These are phyloP conservation scores for Ophiosphaerella korrae DNA, from an alignment of 2,329 filamentous ascomycete species.

Conservation along the genomic window DNA sequence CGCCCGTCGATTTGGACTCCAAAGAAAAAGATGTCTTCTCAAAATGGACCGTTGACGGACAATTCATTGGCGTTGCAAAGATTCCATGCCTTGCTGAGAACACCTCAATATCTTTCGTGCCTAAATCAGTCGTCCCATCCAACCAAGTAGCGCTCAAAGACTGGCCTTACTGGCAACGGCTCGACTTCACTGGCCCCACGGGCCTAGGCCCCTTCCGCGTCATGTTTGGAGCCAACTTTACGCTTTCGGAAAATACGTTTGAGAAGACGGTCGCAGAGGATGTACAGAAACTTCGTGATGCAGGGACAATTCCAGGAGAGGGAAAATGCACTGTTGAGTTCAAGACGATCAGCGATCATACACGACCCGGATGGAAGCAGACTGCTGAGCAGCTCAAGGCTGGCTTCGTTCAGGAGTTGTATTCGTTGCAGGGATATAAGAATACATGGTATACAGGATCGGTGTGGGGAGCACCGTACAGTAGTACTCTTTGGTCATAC, in stretches of 20 bases:
- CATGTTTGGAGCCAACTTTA: conserved; percentile 19
- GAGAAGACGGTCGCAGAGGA: conserved; percentile 5
- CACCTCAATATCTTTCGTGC: conserved; percentile 15
- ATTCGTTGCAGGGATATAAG: conserved; percentile 23
- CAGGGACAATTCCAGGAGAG: conserved; percentile 6
- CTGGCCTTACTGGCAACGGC: conserved; percentile 19
- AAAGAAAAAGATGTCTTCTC: conserved; percentile 18
- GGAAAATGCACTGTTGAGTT: conserved; percentile 13
- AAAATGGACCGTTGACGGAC: conserved; percentile 8
- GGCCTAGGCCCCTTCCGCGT: conserved; percentile 20
- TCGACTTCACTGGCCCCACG: conserved; percentile 24
- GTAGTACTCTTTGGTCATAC: conserved; percentile 27
- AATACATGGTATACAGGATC: conserved; percentile 27
- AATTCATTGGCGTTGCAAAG: conserved; percentile 18
- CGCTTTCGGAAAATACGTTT: conserved; percentile 9
- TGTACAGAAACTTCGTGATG: conserved; percentile 9
- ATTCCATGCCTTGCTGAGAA: conserved; percentile 29
- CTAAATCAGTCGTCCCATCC: conserved; percentile 7
- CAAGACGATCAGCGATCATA: conserved; percentile 21
- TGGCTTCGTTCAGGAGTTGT: conserved; percentile 28
- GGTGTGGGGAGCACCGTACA: conserved; percentile 22
- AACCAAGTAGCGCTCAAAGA: conserved; percentile 23
- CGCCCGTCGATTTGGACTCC: conserved; percentile 14
- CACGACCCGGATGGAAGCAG: conserved; percentile 14
- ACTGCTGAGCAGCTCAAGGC: conserved; percentile 9